Evolutionary conservation across 768 basidiomycete genomes (phyloP).

Genomic region (Multifurca ochricompacta): DNA sequence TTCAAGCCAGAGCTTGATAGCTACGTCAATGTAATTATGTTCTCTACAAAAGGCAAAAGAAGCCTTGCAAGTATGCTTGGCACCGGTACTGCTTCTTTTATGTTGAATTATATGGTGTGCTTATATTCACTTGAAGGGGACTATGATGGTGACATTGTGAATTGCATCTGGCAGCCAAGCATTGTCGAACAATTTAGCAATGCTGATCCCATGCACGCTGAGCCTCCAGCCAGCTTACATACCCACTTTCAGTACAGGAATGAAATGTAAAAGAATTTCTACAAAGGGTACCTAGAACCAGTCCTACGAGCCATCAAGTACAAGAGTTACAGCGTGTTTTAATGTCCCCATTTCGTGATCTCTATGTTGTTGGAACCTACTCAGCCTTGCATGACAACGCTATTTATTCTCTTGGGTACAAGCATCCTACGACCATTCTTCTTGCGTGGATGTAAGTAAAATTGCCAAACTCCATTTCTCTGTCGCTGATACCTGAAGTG

Average conservation of each 20-base stretch:
- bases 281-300: conserved; percentile 20
- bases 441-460: conserved; percentile 47
- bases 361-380: conserved; percentile 45
- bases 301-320: conserved; percentile 26
- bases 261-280: conserved; percentile 39
- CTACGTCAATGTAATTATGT: conserved; percentile 48
- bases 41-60: conserved; percentile 31
- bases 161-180: conserved; percentile 49
- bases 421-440: conserved; percentile 38
- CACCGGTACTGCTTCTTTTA: conserved; percentile 38
- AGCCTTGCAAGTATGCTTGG: conserved; percentile 56
- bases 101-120: background rate
- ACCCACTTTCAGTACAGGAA: conserved; percentile 36
- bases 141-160: conserved; percentile 61
- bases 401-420: conserved; percentile 47
- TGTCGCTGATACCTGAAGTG: background rate
- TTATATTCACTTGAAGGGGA: conserved; percentile 37
- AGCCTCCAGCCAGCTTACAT: conserved; percentile 39
- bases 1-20: conserved; percentile 40
- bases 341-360: conserved; percentile 41
- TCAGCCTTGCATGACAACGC: conserved; percentile 46
- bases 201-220: conserved; percentile 40
- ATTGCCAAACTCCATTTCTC: background rate
- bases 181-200: conserved; percentile 50
- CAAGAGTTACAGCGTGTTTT: conserved; percentile 41